Conservation (phyloP, 495 filamentous ascomycete genomes). For the Trichoderma orchidacearum region DNA sequence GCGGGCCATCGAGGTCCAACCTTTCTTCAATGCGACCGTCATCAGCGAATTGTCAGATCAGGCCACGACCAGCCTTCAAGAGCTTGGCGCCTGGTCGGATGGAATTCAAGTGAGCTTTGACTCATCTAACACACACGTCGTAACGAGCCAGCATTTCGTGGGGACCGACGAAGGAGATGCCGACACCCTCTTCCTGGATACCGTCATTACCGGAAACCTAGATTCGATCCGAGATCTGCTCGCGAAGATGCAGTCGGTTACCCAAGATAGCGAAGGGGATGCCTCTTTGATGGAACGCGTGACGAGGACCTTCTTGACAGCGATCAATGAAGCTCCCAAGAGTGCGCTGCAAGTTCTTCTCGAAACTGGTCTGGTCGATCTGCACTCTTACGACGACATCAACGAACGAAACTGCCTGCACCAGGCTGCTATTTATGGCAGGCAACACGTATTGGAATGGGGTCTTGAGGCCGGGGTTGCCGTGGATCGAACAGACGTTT, state of each 20-base stretch:
- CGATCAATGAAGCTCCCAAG: conserved; percentile 73
- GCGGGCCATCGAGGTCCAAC: conserved; percentile 90
- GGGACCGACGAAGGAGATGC: conserved; percentile 73
- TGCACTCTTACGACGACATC: conserved; percentile 87
- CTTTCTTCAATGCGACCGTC: conserved; percentile 92
- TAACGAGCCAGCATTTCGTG: conserved; percentile 45
- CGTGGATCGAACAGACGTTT: conserved; percentile 72
- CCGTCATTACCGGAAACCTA: conserved; percentile 63
- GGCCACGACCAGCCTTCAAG: conserved; percentile 81
- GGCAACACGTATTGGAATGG: conserved; percentile 56
- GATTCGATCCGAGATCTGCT: conserved; percentile 37
- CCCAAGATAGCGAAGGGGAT: conserved; percentile 25
- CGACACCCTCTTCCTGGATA: conserved; percentile 78
- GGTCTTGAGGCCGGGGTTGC: conserved; percentile 60
- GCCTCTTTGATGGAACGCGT: conserved; percentile 48
- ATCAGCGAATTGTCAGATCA: conserved; percentile 94
- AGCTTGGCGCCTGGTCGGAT: conserved; percentile 92
- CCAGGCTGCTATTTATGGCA: conserved; percentile 84
- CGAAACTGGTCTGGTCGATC: conserved; percentile 67
- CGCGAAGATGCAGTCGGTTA: conserved; percentile 30
- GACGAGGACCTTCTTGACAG: conserved; percentile 77
- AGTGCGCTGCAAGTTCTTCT: conserved; percentile 63
- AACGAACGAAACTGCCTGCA: conserved; percentile 94
- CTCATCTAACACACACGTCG: conserved; percentile 46
- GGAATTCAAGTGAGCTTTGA: conserved; percentile 82